Evolutionary conservation across 2,329 filamentous ascomycete genomes (phyloP).

Genomic region (Exophiala aquamarina): DNA sequence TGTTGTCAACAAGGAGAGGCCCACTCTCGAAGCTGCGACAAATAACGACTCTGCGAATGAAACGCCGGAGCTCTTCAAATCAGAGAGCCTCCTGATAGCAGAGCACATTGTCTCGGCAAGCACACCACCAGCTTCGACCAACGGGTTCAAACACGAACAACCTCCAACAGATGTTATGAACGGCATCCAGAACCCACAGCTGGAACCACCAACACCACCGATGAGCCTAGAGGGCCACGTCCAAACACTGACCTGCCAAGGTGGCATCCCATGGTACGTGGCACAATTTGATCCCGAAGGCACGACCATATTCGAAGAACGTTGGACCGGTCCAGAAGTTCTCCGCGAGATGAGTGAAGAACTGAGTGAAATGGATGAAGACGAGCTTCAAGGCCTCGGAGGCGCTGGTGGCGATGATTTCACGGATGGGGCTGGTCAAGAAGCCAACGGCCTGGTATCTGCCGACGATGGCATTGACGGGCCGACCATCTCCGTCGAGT

Average conservation of each 20-base stretch:
- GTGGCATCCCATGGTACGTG: conserved; percentile 87
- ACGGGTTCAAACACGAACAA: conserved; percentile 31
- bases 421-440: too few species aligned
- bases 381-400: conserved; percentile 74
- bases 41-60: background rate
- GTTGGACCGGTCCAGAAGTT: conserved; percentile 72
- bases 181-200: conserved; percentile 45
- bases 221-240: conserved; percentile 43
- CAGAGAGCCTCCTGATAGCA: conserved; percentile 6
- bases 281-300: conserved; percentile 75
- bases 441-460: too few species aligned
- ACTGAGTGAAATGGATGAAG: conserved; percentile 87
- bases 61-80: conserved; percentile 9
- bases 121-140: conserved; percentile 30
- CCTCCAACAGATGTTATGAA: conserved; percentile 33
- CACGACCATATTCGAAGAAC: conserved; percentile 75
- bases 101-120: conserved; percentile 14
- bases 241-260: conserved; percentile 59
- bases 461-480: too few species aligned
- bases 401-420: too few species aligned
- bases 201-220: conserved; percentile 40
- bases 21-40: conserved; percentile 1
- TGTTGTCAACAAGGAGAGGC: conserved; percentile 22
- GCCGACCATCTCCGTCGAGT: too few species aligned
- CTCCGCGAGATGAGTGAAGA: conserved; percentile 76